These are phyloP conservation scores for Huntiella omanensis DNA, from an alignment of 2,329 filamentous ascomycete species.

Conservation along the genomic window DNA sequence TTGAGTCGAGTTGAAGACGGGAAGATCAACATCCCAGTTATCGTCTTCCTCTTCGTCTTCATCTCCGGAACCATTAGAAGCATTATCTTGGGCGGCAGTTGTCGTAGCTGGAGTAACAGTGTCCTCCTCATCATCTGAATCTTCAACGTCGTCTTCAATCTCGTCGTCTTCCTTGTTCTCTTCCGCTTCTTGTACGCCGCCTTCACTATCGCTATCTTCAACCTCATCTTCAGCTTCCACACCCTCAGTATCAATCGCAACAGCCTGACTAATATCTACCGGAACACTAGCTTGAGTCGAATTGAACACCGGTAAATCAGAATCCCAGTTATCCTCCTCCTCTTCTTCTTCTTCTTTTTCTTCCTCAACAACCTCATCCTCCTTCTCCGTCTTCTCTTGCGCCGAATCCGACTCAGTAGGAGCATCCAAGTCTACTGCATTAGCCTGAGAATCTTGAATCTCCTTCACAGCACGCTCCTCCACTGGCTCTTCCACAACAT, in stretches of 20 bases:
- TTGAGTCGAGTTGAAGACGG: slow-evolving; percentile 9
- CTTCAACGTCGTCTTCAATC: background rate
- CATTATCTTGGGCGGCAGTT: background rate
- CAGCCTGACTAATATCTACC: slow-evolving; percentile 5
- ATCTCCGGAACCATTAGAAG: background rate
- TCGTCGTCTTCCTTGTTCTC: background rate
- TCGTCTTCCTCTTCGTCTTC: background rate
- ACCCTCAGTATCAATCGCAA: background rate
- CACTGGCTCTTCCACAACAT: background rate
- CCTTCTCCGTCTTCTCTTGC: background rate
- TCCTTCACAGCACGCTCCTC: background rate
- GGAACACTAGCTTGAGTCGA: slow-evolving; percentile 5
- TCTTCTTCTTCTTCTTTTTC: slow-evolving; percentile 1
- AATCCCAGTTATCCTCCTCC: slow-evolving; percentile 6
- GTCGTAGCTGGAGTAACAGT: background rate
- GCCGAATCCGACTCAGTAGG: no score
- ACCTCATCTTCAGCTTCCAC: background rate
- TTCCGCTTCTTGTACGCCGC: background rate
- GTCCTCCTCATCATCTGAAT: background rate
- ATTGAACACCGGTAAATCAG: slow-evolving; percentile 9
- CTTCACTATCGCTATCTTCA: background rate
- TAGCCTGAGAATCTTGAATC: slow-evolving; percentile 2
- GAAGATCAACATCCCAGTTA: slow-evolving; percentile 9
- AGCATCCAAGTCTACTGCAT: slow-evolving; percentile 3
- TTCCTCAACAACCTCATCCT: background rate